Conservation (phyloP, 352 stramenopile species). For the Globisporangium cederbergense region DNA sequence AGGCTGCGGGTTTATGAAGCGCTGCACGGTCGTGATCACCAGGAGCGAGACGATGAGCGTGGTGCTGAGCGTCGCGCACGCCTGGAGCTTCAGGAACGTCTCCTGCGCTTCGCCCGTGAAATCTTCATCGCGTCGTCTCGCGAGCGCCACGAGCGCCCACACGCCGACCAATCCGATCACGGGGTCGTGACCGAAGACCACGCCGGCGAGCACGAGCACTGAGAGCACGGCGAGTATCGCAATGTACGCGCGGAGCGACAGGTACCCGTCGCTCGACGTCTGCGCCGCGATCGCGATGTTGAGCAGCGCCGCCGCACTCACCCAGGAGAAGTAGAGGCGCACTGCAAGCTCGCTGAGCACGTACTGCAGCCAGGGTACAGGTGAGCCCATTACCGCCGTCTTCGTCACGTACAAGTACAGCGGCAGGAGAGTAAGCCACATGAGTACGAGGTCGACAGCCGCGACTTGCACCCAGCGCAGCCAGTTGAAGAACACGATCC, state of each 20-base stretch:
- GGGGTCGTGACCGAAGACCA: slow-evolving; percentile 45
- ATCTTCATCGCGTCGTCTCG: slow-evolving; percentile 27
- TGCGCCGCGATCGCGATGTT: slow-evolving; percentile 55
- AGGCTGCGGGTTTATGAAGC: slow-evolving; percentile 16
- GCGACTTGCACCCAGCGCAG: slow-evolving; percentile 29
- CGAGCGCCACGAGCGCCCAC: slow-evolving; percentile 53
- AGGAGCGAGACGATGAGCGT: slow-evolving; percentile 25
- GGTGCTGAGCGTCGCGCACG: slow-evolving; percentile 28
- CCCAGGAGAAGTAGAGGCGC: slow-evolving; percentile 65
- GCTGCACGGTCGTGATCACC: slow-evolving; percentile 26
- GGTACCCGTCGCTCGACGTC: slow-evolving; percentile 24
- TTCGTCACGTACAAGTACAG: slow-evolving; percentile 63
- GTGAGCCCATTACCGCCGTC: slow-evolving; percentile 26
- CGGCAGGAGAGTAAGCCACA: slow-evolving; percentile 52
- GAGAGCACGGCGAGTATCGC: slow-evolving; percentile 40
- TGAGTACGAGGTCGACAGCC: slow-evolving; percentile 42
- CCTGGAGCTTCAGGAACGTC: slow-evolving; percentile 39
- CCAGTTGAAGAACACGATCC: slow-evolving; percentile 23
- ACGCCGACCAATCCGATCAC: slow-evolving; percentile 47
- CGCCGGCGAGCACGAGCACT: slow-evolving; percentile 31
- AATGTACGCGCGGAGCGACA: slow-evolving; percentile 44
- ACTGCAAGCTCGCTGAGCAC: slow-evolving; percentile 56
- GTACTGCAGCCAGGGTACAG: slow-evolving; percentile 44
- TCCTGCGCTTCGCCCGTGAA: slow-evolving; percentile 21
- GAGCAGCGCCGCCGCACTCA: slow-evolving; percentile 43